Percentiles rank a stretch among this genome's conserved stretches.
phyloP scores from a whole-genome alignment of 2,329 filamentous ascomycete genomes.

The Incumbomyces lentus region DNA sequence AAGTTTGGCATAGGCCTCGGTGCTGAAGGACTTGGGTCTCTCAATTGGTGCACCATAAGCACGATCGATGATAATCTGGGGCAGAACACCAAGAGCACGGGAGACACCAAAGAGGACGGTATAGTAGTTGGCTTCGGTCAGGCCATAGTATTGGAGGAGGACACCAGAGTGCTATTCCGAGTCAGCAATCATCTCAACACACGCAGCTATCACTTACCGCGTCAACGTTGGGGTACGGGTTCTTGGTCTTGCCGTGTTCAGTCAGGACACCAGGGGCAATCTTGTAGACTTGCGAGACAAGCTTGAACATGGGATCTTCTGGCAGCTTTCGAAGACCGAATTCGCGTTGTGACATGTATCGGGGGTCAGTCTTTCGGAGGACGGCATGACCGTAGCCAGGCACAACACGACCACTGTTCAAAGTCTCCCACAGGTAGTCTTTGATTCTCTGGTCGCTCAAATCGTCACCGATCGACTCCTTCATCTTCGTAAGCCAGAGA shows the following conservation, averaged over 20 bases:
- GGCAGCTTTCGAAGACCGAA: slow-evolving; percentile 91
- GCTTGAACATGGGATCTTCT: slow-evolving; percentile 99
- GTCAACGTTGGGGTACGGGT: slow-evolving; percentile 98
- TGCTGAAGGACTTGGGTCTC: slow-evolving; percentile 98
- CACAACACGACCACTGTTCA: slow-evolving; percentile 91
- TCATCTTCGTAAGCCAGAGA: slow-evolving; percentile 99
- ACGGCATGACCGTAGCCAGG: slow-evolving; percentile 98
- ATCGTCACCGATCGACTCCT: slow-evolving; percentile 85
- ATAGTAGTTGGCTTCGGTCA: slow-evolving; percentile 99
- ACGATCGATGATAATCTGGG: slow-evolving; percentile 99
- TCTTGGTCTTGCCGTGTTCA: slow-evolving; percentile 99
- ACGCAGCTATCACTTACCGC: slow-evolving; percentile 40
- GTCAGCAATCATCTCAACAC: slow-evolving; percentile 12
- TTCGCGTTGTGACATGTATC: slow-evolving; percentile 95
- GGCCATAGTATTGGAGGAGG: slow-evolving; percentile 97
- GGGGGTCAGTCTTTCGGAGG: slow-evolving; percentile 98
- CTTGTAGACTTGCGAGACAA: slow-evolving; percentile 99
- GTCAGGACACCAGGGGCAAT: slow-evolving; percentile 95
- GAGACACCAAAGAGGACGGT: slow-evolving; percentile 99
- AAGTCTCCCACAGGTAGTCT: slow-evolving; percentile 96
- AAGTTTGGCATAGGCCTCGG: slow-evolving; percentile 90
- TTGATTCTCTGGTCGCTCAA: slow-evolving; percentile 93
- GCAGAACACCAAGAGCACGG: slow-evolving; percentile 93
- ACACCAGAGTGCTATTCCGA: slow-evolving; percentile 72
- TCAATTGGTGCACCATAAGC: slow-evolving; percentile 94